These are phyloP conservation scores for Mitosporidium daphniae DNA, from an alignment of 371 early-diverging fungal genomes.

Conservation along the genomic window DNA sequence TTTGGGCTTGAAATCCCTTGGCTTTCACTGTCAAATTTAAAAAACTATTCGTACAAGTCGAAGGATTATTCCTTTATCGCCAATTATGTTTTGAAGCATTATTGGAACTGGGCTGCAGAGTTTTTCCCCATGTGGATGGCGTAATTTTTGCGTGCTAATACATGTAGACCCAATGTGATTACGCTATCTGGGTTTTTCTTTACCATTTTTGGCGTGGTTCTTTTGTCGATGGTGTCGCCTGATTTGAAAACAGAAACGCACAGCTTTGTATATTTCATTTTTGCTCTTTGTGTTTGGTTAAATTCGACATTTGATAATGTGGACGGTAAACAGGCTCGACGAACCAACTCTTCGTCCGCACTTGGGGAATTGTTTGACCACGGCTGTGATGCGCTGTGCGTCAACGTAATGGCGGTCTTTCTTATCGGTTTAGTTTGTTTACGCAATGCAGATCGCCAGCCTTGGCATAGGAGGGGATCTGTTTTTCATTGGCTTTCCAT, in stretches of 20 bases:
- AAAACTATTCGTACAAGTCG: constrained; percentile 32
- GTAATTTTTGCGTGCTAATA: constrained; percentile 14
- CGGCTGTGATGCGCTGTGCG: constrained; percentile 7
- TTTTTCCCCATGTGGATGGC: constrained; percentile 63
- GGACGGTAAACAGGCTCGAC: constrained; percentile 87
- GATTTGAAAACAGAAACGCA: constrained; percentile 31
- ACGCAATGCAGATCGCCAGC: too few species aligned
- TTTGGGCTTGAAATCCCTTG: too few species aligned
- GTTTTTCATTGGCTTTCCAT: constrained; percentile 2
- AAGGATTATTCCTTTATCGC: constrained; percentile 43
- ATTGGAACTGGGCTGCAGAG: constrained; percentile 49
- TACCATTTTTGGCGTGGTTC: constrained; percentile 27
- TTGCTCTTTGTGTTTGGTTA: constrained; percentile 41
- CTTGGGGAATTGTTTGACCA: constrained; percentile 61
- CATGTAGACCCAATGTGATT: constrained; percentile 55
- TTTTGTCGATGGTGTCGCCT: constrained; percentile 21
- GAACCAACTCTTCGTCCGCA: constrained; percentile 58
- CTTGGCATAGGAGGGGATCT: constrained; percentile 5
- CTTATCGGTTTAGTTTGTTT: constrained; percentile 6
- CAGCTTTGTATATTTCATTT: constrained; percentile 34
- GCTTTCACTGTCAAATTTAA: constrained; percentile 27
- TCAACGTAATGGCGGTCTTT: constrained; percentile 3
- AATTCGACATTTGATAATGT: constrained; percentile 84
- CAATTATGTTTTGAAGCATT: constrained; percentile 33
- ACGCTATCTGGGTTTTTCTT: constrained; percentile 64